Base-by-base conservation (phyloP, 129 eudicot species). In the Escallonia rubra region DNA sequence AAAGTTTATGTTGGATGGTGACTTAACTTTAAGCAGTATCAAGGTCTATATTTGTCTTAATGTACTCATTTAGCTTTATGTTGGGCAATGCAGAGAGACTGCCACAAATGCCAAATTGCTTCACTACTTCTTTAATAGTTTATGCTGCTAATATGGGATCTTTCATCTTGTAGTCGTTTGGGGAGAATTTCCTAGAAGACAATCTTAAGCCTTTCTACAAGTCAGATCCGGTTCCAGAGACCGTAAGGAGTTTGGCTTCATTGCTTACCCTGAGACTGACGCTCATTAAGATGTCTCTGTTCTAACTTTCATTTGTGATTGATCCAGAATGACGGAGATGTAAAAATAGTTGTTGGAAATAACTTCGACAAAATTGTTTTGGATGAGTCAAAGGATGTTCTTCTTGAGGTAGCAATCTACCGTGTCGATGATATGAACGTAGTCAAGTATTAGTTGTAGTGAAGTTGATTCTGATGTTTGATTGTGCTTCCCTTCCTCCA, bases 321-420 rank as follows among this genome's bases (percentile, higher is more conserved):
- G 38, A 43, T 71, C 48, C 87, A 93, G 99, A 89, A 93, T 63
- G 94, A 89, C 7, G 95, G 87, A 11, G 95, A 86, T 69, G 99
- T 93, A 64, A 93, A 93, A 74, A 79, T 89, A 67, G 92, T 93
- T 8, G 99, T 93, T 43, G 99, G 99, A 56, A 74, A 93, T 66
- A 93, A 89, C 79, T 89, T 93, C 49, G 96, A 93, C 40, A 93
- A 86, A 62, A 85, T 93, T 23, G 99, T 93, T 43, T 58, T 93
- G 75, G 93, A 89, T 57, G 99, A 93, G 61, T 89, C 99, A 2
- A 93, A 89, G 74, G 99, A 93, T 75, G 99, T 93, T 69, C 96
- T 93, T 66, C 82, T 93, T 64, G 93, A 93, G 99, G 96, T 93
- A 80, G 55, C 38, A 48, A n/a, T 54, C 23, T 54, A 11, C 59